Percentiles rank a stretch among this genome's conserved stretches.
phyloP scores from a whole-genome alignment of 2,329 filamentous ascomycete genomes.

The Apiospora hydei region DNA sequence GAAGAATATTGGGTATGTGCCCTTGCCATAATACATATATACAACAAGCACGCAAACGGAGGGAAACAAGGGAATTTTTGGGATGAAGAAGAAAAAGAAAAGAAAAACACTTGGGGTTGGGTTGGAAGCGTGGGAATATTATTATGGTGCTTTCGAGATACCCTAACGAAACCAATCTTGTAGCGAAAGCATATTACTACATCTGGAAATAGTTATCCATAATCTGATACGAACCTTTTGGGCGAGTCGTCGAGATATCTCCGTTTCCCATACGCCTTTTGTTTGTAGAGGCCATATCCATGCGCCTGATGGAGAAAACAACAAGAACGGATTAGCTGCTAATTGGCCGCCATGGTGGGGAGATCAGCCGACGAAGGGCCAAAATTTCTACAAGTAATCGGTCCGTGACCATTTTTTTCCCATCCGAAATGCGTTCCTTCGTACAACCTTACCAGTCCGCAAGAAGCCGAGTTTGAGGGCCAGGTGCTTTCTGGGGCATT shows the following conservation, averaged over 20 bases:
- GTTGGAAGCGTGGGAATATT: background rate
- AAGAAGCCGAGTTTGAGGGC: too few relatives aligned
- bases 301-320: background rate
- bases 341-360: background rate
- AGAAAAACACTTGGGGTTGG: background rate
- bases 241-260: background rate
- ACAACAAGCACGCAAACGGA: background rate
- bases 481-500: background rate
- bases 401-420: background rate
- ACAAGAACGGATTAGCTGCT: background rate
- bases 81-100: background rate
- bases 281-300: background rate
- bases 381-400: background rate
- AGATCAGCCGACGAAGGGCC: background rate
- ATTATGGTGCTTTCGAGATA: background rate
- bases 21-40: constrained; percentile 13
- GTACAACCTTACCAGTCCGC: background rate
- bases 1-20: constrained; percentile 32
- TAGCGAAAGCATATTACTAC: background rate
- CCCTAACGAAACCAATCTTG: background rate
- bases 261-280: background rate
- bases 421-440: background rate
- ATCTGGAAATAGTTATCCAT: background rate
- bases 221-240: background rate
- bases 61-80: background rate